Evolutionary conservation across 1,139 yeast species (phyloP).

Genomic region (Eremothecium coryli): DNA sequence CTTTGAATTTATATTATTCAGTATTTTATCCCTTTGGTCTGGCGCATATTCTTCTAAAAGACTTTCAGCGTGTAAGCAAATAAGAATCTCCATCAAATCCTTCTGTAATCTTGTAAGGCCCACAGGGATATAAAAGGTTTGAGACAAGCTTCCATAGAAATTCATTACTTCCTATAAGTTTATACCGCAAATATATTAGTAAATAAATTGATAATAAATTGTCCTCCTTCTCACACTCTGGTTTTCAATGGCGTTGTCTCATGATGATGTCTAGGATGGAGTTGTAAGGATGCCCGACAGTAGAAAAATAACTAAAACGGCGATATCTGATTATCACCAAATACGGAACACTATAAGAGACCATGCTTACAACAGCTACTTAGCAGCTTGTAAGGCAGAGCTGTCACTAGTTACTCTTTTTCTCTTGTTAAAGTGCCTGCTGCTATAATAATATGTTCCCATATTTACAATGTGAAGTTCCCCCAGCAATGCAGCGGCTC

Average conservation of each 20-base stretch:
- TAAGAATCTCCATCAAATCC: constrained; percentile 45
- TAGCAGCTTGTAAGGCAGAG: too few relatives aligned
- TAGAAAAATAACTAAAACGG: too few relatives aligned
- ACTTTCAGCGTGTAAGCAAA: constrained; percentile 43
- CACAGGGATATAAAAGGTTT: constrained; percentile 46
- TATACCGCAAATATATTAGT: constrained; percentile 6
- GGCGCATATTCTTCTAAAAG: constrained; percentile 29
- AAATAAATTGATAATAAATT: background rate
- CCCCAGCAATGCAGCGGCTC: too few relatives aligned
- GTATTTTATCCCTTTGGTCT: constrained; percentile 11
- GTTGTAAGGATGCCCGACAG: too few relatives aligned
- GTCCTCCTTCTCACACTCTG: background rate
- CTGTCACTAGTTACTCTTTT: too few relatives aligned
- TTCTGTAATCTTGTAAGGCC: constrained; percentile 46
- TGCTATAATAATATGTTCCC: too few relatives aligned
- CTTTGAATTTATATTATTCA: constrained; percentile 9
- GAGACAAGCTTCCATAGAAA: constrained; percentile 7
- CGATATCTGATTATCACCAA: too few relatives aligned
- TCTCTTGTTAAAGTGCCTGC: too few relatives aligned
- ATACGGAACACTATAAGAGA: too few relatives aligned
- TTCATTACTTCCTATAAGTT: constrained; percentile 1
- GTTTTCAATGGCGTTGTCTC: constrained; percentile 1
- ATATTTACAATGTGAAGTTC: too few relatives aligned
- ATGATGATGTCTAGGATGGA: background rate
- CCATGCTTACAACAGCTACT: too few relatives aligned